Base-by-base conservation (phyloP, 176 grass and related monocot genomes). In the Aegilops bicornis region DNA sequence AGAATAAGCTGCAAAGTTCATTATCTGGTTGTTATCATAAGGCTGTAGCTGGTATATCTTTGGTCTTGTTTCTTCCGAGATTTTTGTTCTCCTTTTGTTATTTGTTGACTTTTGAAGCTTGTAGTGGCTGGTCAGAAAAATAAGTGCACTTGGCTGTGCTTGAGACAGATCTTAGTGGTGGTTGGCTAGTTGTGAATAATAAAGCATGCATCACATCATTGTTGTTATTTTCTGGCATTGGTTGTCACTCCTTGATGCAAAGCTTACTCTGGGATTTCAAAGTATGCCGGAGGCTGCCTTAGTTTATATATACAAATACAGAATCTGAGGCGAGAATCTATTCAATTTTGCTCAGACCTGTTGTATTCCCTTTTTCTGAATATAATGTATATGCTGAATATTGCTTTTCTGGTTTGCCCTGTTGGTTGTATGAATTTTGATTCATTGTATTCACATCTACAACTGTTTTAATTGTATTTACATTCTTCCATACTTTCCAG, bases 21-120 rank as follows among this genome's bases (percentile, higher is more conserved):
- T 22, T 63, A 22, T 50, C 39, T 72, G 25, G 4, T 80, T 71
- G 4, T 69, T 52, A 32, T 69, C 31, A 37, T 71, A 29, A 42
- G 30, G 37, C 20, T 76, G 76, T 25, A 87, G 48, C 15, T 79
- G 20, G 45, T 73, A 30, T 32, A 67, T 74, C 4, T 75, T 24
- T 64, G 3, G 1, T 90, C 43, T 20, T 73, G 7, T 13, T 85
- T 65, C 43, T 71, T 5, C 60, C n/a, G 13, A 78, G 52, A 62
- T 17, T 45, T 29, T 62, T 22, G 19, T 23, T 16, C 32, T 2
- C 4, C 14, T 15, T 45, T 47, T 35, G 25, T 35, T 47, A 23
- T 47, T 86, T 10, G 22, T 90, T 54, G 16, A 37, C 29, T 50
- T 86, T 73, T 64, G 72, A 79, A 86, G 6, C 29, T 11, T 63